Percentiles rank a stretch among this genome's conserved stretches.
phyloP scores from a whole-genome alignment of 176 grass and related monocot species.

The Aechmea fasciata region DNA sequence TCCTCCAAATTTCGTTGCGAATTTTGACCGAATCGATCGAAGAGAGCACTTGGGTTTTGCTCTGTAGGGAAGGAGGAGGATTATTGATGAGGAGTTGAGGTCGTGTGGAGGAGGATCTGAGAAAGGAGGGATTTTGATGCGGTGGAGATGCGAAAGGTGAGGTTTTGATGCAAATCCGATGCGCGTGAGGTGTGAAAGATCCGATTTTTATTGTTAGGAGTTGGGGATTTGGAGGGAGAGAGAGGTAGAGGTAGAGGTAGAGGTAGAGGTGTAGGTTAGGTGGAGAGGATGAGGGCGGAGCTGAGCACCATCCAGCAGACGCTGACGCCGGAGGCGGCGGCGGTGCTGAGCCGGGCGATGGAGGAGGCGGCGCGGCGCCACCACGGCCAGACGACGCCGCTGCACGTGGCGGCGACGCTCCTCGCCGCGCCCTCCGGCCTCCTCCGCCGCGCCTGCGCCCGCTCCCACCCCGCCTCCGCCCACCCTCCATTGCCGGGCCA shows the following conservation, averaged over 20 bases:
- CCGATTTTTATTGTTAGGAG: background rate
- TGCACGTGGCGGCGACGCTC: conserved; percentile 22
- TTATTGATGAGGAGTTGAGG: background rate
- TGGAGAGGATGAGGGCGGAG: conserved; percentile 16
- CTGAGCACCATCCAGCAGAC: conserved; percentile 34
- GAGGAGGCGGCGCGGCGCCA: conserved; percentile 17
- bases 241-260: background rate
- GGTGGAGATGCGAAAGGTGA: background rate
- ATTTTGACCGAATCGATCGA: background rate
- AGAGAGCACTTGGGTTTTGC: background rate
- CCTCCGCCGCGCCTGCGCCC: conserved; percentile 24
- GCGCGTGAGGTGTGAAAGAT: background rate
- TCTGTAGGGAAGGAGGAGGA: background rate
- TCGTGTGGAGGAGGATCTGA: background rate
- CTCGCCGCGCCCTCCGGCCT: conserved; percentile 15
- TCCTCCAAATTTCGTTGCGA: background rate
- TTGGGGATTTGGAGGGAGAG: background rate
- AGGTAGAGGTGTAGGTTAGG: too few relatives aligned
- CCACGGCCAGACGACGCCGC: conserved; percentile 27
- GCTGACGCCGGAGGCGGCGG: conserved; percentile 26
- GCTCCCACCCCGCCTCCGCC: conserved; percentile 18
- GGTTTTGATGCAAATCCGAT: background rate
- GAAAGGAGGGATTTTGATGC: conserved; percentile 10
- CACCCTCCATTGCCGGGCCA: conserved; percentile 29
- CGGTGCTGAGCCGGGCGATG: conserved; percentile 16